Evolutionary conservation across 306 rosid species (phyloP).

Genomic region (Trifolium fragiferum): DNA sequence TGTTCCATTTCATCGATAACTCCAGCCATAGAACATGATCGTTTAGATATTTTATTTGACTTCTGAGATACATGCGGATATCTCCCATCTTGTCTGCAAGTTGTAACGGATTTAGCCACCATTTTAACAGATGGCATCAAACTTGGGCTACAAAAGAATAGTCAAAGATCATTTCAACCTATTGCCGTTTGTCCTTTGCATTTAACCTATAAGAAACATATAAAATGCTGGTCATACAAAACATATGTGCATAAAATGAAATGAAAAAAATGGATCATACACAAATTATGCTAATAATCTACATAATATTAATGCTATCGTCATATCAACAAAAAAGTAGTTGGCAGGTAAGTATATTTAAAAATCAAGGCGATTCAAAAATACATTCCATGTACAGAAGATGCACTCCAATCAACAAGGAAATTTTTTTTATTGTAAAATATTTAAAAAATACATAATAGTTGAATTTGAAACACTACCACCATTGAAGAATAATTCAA

Average conservation of each 20-base stretch:
- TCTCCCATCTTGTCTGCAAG: conserved; percentile 29
- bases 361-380: conserved; percentile 29
- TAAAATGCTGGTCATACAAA: conserved; percentile 24
- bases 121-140: conserved; percentile 30
- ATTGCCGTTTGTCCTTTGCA: conserved; percentile 3
- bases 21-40: conserved; percentile 16
- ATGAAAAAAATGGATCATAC: conserved; percentile 4
- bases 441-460: neutral
- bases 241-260: conserved; percentile 7
- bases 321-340: neutral
- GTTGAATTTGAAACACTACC: neutral
- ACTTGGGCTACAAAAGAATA: conserved; percentile 17
- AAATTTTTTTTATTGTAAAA: neutral
- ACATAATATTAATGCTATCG: neutral
- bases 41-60: conserved; percentile 41
- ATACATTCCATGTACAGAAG: neutral
- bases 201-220: conserved; percentile 3
- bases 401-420: neutral
- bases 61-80: conserved; percentile 38
- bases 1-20: conserved; percentile 13
- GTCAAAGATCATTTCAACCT: conserved; percentile 22
- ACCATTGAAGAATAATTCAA: neutral
- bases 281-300: conserved; percentile 10
- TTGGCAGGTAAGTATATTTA: neutral
- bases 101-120: conserved; percentile 36